phyloP scores from a whole-genome alignment of 2,329 filamentous ascomycete genomes.

The Ceratocystis alfenasii region DNA sequence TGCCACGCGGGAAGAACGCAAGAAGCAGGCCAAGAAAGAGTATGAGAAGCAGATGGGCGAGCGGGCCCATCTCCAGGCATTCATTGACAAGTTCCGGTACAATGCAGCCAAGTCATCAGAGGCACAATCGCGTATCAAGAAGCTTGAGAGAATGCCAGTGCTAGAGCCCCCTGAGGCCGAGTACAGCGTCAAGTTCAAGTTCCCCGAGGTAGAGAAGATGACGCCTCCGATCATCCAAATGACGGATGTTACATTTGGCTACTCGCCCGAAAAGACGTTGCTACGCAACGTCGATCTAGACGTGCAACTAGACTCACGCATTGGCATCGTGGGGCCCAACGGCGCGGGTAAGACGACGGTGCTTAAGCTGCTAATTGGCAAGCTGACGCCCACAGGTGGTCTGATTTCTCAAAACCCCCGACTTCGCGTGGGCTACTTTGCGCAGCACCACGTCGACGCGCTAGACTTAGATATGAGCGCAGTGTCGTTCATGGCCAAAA shows the following conservation, averaged over 20 bases:
- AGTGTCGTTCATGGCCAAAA: constrained; percentile 91
- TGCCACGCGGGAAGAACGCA: constrained; percentile 88
- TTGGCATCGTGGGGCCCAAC: constrained; percentile 98
- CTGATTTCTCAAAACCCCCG: constrained; percentile 81
- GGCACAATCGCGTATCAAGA: constrained; percentile 97
- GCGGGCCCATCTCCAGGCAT: constrained; percentile 85
- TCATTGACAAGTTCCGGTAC: constrained; percentile 99
- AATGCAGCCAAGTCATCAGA: constrained; percentile 98
- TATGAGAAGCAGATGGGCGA: constrained; percentile 98
- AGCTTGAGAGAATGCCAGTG: constrained; percentile 91
- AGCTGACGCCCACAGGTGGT: constrained; percentile 62
- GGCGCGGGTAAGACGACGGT: constrained; percentile 97
- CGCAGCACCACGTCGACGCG: constrained; percentile 95
- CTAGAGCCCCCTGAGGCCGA: constrained; percentile 82
- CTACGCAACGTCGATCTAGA: constrained; percentile 83
- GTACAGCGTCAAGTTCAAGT: constrained; percentile 93
- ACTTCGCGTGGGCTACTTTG: constrained; percentile 88
- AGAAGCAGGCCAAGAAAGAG: constrained; percentile 91
- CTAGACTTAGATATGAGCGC: constrained; percentile 80
- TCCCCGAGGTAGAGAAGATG: constrained; percentile 94
- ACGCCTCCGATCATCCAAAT: constrained; percentile 97
- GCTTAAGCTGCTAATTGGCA: constrained; percentile 91
- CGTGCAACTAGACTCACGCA: constrained; percentile 93
- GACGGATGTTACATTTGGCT: constrained; percentile 84
- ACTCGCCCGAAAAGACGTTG: constrained; percentile 64